A percentile compares a stretch with the other conserved stretches of the same genome.
Conservation (phyloP, 148 eudicot species). For the Rhododendron vialii region DNA sequence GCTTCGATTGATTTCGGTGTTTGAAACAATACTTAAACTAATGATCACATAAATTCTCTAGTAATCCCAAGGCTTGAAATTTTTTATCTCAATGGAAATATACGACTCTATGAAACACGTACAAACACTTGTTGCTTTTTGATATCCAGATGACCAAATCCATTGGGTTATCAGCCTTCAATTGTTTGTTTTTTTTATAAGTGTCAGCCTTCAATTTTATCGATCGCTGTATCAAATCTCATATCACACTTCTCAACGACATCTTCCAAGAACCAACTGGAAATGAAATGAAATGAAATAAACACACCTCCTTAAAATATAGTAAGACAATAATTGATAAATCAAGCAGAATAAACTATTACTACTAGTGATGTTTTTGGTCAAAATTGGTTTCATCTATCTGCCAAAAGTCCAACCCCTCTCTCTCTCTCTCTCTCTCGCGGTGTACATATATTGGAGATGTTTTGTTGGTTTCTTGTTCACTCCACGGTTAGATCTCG, state of each 20-base stretch:
- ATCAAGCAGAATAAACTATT: background rate
- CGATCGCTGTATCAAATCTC: background rate
- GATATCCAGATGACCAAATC: no score
- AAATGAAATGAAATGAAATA: background rate
- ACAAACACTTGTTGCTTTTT: no score
- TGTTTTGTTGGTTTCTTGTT: background rate
- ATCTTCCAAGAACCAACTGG: background rate
- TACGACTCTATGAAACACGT: no score
- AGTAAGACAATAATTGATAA: background rate
- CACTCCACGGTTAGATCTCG: background rate
- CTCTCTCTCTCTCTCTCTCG: background rate
- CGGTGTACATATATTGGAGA: background rate
- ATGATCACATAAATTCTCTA: no score
- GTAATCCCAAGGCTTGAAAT: no score
- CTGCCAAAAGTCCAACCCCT: background rate
- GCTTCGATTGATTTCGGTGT: no score
- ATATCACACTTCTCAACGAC: slow-evolving; percentile 13
- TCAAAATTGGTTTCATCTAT: background rate
- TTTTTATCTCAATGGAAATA: no score
- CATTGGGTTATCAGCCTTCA: background rate
- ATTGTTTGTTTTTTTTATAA: background rate
- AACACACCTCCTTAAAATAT: background rate
- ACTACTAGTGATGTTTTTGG: background rate
- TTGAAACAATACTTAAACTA: no score
- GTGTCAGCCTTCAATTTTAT: slow-evolving; percentile 3